Percentiles rank a stretch among this genome's conserved stretches.
phyloP scores from a whole-genome alignment of 805 yeast species.

The Hanseniaspora mollemarum region DNA sequence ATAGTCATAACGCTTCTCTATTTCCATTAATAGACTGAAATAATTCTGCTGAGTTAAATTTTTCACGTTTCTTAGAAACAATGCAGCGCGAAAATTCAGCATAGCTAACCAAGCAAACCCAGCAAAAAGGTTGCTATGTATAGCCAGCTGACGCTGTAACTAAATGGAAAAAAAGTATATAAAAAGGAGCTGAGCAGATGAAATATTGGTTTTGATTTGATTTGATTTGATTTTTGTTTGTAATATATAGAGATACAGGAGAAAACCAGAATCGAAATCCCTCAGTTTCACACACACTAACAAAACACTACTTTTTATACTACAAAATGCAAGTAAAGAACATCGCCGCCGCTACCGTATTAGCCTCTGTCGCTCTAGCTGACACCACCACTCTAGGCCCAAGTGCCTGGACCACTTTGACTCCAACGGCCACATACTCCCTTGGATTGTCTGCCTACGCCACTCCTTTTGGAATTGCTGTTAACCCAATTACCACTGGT shows the following conservation, averaged over 20 bases:
- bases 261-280: background rate
- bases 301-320: background rate
- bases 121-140: too few species aligned
- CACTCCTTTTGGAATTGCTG: slow-evolving; percentile 36
- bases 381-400: slow-evolving; percentile 15
- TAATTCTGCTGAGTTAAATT: too few species aligned
- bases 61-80: too few species aligned
- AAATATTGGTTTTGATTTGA: too few species aligned
- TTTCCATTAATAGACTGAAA: too few species aligned
- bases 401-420: slow-evolving; percentile 33
- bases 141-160: too few species aligned
- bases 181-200: too few species aligned
- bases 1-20: too few species aligned
- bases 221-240: too few species aligned
- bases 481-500: slow-evolving; percentile 30
- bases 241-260: background rate
- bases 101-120: too few species aligned
- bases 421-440: slow-evolving; percentile 32
- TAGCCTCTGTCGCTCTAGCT: slow-evolving; percentile 26
- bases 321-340: slow-evolving; percentile 33
- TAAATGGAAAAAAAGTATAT: too few species aligned
- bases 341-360: slow-evolving; percentile 28
- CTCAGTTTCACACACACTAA: background rate
- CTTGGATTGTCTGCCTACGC: slow-evolving; percentile 32
- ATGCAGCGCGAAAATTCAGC: too few species aligned